phyloP scores from a whole-genome alignment of 148 eudicot genomes.

The Amaranthus palmeri region DNA sequence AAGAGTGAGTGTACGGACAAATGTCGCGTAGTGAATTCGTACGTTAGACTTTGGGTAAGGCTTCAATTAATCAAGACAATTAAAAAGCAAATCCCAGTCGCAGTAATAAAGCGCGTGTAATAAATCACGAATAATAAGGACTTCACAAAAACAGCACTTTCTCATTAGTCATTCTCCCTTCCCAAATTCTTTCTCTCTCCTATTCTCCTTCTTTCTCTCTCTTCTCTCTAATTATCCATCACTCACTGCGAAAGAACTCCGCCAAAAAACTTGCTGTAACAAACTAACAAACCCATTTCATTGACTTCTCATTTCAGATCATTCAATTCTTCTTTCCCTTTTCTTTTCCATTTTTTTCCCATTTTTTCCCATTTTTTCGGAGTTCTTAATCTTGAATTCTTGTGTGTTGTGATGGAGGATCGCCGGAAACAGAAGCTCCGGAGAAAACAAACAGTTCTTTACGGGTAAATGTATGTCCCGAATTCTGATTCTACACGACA shows the following conservation, averaged over 20 bases:
- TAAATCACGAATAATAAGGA: constrained; percentile 7
- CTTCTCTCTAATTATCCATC: constrained; percentile 15
- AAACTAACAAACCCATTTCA: constrained; percentile 14
- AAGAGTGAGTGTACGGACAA: constrained; percentile 19
- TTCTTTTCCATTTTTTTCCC: background rate
- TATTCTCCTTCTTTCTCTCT: background rate
- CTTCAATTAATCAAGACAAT: background rate
- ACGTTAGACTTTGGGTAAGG: constrained; percentile 35
- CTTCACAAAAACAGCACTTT: background rate
- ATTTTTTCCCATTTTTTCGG: background rate
- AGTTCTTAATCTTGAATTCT: background rate
- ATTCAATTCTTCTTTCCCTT: background rate
- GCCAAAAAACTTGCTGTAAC: constrained; percentile 23
- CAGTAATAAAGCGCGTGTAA: constrained; percentile 4
- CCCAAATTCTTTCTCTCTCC: constrained; percentile 5
- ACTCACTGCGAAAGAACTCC: constrained; percentile 11
- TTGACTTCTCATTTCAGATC: constrained; percentile 14
- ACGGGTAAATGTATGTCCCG: constrained; percentile 10
- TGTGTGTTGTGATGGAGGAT: constrained; percentile 12
- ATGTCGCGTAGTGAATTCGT: constrained; percentile 27
- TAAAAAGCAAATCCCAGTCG: background rate
- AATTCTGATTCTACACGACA: background rate
- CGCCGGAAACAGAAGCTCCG: constrained; percentile 22
- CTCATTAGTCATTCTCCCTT: background rate
- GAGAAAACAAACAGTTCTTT: constrained; percentile 18